A percentile compares a stretch with the other conserved stretches of the same genome.
phyloP scores from a whole-genome alignment of 1,284 basidiomycete species.

The Trichosporon coremiiforme region DNA sequence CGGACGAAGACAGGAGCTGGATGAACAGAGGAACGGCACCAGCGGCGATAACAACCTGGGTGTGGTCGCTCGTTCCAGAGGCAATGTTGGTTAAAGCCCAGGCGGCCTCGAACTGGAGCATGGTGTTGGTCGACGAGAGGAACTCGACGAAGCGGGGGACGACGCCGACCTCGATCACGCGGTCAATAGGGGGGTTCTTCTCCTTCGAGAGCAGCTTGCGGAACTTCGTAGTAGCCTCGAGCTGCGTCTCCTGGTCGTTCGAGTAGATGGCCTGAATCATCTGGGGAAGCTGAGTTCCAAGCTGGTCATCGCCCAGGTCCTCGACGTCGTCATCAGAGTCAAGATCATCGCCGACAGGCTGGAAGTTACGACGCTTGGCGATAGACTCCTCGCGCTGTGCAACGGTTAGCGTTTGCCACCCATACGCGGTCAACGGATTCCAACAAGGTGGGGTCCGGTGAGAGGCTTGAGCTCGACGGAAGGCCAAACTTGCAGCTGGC shows the following conservation, averaged over 20 bases:
- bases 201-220: slow-evolving; percentile 98
- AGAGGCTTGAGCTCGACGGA: slow-evolving; percentile 5
- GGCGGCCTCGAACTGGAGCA: slow-evolving; percentile 98
- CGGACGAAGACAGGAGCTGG: slow-evolving; percentile 78
- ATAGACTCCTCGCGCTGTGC: slow-evolving; percentile 84
- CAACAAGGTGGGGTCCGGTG: not conserved
- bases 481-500: not conserved
- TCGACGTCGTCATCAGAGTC: slow-evolving; percentile 84
- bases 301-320: slow-evolving; percentile 58
- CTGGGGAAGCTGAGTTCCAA: slow-evolving; percentile 61
- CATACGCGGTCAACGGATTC: not conserved
- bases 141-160: slow-evolving; percentile 98
- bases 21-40: slow-evolving; percentile 98
- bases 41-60: slow-evolving; percentile 93
- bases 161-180: slow-evolving; percentile 96
- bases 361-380: slow-evolving; percentile 90
- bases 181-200: slow-evolving; percentile 99
- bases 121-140: slow-evolving; percentile 80
- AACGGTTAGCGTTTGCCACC: slow-evolving; percentile 16
- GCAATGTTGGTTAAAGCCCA: slow-evolving; percentile 99
- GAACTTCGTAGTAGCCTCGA: slow-evolving; percentile 94
- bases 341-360: slow-evolving; percentile 64
- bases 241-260: slow-evolving; percentile 83
- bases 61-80: slow-evolving; percentile 97
- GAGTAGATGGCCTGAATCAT: slow-evolving; percentile 95